Percentiles rank a stretch among this genome's conserved stretches.
phyloP scores from a whole-genome alignment of 1,284 basidiomycete genomes.

The Vanrija sp. region DNA sequence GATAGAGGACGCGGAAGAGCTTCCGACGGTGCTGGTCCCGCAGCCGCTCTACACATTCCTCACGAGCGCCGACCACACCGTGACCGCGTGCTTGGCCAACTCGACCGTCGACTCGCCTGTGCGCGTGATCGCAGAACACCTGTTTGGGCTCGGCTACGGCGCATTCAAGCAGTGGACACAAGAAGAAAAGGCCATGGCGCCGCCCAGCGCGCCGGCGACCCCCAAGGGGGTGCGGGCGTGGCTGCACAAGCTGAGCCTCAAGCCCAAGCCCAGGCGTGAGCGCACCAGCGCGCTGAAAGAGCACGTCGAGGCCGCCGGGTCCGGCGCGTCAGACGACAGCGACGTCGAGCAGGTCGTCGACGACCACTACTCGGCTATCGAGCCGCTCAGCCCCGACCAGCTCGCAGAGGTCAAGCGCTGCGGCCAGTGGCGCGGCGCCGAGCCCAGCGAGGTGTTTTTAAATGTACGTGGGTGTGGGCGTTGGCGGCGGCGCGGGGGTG shows the following conservation, averaged over 20 bases:
- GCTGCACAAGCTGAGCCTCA: constrained; percentile 7
- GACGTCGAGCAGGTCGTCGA: constrained; percentile 9
- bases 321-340: constrained; percentile 3
- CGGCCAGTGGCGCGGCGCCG: constrained; percentile 23
- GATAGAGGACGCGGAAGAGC: constrained; percentile 7
- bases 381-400: constrained; percentile 12
- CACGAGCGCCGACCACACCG: constrained; percentile 15
- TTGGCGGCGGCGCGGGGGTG: neutral
- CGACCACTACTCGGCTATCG: constrained; percentile 5
- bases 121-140: constrained; percentile 22
- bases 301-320: constrained; percentile 2
- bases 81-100: constrained; percentile 16
- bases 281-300: neutral
- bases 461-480: constrained; percentile 15
- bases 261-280: neutral
- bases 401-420: constrained; percentile 21
- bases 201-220: too few relatives aligned
- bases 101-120: constrained; percentile 19
- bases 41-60: constrained; percentile 15
- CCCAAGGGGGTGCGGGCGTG: constrained; percentile 2
- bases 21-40: constrained; percentile 13
- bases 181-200: neutral
- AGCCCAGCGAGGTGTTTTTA: constrained; percentile 27
- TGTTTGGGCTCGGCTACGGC: constrained; percentile 18
- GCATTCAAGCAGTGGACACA: constrained; percentile 14